A percentile compares a stretch with the other conserved stretches of the same genome.
phyloP scores from a whole-genome alignment of 495 filamentous ascomycete species.

The Penicillium desertorum region DNA sequence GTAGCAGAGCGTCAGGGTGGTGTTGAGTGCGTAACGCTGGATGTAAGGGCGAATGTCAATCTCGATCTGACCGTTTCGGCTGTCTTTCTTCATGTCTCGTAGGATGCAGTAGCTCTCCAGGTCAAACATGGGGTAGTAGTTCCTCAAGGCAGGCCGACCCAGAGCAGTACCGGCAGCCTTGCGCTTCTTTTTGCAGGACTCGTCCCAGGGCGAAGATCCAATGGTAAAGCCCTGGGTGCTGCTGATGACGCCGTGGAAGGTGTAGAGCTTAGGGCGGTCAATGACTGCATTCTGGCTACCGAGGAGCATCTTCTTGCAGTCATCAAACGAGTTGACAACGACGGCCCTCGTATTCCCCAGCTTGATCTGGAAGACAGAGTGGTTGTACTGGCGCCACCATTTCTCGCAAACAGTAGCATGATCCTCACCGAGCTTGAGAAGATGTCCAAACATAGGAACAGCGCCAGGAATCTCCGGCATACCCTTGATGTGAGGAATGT shows the following conservation, averaged over 20 bases:
- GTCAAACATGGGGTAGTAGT: constrained; percentile 53
- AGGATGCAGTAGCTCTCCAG: constrained; percentile 51
- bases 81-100: constrained; percentile 45
- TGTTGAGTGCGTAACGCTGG: constrained; percentile 52
- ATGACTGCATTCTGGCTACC: constrained; percentile 49
- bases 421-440: constrained; percentile 55
- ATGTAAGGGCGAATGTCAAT: constrained; percentile 45
- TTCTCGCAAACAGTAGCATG: constrained; percentile 54
- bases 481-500: constrained; percentile 48
- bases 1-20: constrained; percentile 53
- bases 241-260: constrained; percentile 50
- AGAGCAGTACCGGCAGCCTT: constrained; percentile 51
- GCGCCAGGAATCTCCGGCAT: constrained; percentile 53
- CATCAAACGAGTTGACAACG: constrained; percentile 50
- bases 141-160: constrained; percentile 44
- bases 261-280: constrained; percentile 49
- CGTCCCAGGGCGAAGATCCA: constrained; percentile 50
- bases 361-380: constrained; percentile 56
- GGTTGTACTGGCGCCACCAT: constrained; percentile 53
- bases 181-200: constrained; percentile 52
- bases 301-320: constrained; percentile 47
- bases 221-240: constrained; percentile 49
- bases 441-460: constrained; percentile 51
- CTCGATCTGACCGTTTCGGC: constrained; percentile 37
- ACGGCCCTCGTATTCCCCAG: constrained; percentile 54